Evolutionary conservation across 2,329 filamentous ascomycete genomes (phyloP).

Genomic region (Venturiaceae sp.): DNA sequence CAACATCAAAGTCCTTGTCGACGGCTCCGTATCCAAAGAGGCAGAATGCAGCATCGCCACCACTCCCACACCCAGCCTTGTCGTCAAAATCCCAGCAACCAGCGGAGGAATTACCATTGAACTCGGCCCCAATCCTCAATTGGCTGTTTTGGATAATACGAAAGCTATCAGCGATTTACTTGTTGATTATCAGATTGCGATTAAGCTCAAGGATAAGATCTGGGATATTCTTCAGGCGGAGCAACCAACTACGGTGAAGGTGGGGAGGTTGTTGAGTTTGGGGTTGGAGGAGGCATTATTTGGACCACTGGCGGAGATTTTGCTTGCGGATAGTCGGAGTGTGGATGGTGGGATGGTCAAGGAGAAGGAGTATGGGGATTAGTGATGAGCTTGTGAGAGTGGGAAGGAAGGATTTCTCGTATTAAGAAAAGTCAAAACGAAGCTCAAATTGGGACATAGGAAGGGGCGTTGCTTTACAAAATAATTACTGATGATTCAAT

Average conservation of each 20-base stretch:
- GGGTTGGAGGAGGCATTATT: slow-evolving; percentile 18
- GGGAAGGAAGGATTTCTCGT: no score
- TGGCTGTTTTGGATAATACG: slow-evolving; percentile 22
- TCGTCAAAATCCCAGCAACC: neutral
- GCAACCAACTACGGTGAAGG: slow-evolving; percentile 19
- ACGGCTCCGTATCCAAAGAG: neutral
- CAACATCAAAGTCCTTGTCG: neutral
- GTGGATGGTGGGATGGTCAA: neutral
- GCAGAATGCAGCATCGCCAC: neutral
- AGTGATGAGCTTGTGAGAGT: no score
- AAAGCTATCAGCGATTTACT: slow-evolving; percentile 20
- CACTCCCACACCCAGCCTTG: neutral
- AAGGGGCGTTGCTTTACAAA: no score
- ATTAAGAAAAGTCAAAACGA: no score
- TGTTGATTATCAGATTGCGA: slow-evolving; percentile 18
- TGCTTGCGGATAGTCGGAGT: slow-evolving; percentile 19
- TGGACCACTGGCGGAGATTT: slow-evolving; percentile 23
- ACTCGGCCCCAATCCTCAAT: slow-evolving; percentile 20
- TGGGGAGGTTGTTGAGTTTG: slow-evolving; percentile 19
- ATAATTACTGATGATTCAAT: no score
- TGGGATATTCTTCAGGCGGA: slow-evolving; percentile 19
- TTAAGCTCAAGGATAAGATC: slow-evolving; percentile 23
- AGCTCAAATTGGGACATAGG: no score
- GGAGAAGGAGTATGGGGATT: neutral
- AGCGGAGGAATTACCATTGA: neutral